These are phyloP conservation scores for Conoideocrella luteorostrata DNA, from an alignment of 2,329 filamentous ascomycete species.

Conservation along the genomic window DNA sequence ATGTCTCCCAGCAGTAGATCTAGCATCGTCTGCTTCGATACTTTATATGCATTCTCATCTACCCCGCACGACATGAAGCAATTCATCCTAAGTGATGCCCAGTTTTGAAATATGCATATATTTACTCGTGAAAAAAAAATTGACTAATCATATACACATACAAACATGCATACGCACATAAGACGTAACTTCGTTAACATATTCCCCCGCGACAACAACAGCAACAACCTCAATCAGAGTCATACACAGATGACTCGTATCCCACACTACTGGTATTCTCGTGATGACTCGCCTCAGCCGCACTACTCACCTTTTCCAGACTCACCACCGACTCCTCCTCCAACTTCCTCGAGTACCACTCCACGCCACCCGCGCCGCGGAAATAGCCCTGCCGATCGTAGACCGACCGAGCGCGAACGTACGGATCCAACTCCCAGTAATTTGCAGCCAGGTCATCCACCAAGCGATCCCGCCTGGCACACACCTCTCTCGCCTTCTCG, in stretches of 20 bases:
- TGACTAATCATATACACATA: too few species aligned
- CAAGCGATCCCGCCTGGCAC: slow-evolving; percentile 49
- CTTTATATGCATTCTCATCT: too few species aligned
- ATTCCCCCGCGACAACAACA: too few species aligned
- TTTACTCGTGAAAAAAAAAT: too few species aligned
- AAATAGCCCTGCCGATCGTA: slow-evolving; percentile 74
- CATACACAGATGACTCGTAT: slow-evolving; percentile 4
- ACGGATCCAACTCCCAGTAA: slow-evolving; percentile 83
- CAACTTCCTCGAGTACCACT: slow-evolving; percentile 48
- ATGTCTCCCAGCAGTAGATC: too few species aligned
- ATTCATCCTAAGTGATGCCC: too few species aligned
- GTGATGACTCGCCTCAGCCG: background rate
- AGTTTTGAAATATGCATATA: too few species aligned
- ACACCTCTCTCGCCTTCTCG: slow-evolving; percentile 35
- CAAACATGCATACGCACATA: too few species aligned
- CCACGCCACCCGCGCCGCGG: slow-evolving; percentile 54
- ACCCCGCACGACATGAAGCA: too few species aligned
- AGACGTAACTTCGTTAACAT: too few species aligned
- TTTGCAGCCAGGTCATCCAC: slow-evolving; percentile 57
- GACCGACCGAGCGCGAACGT: slow-evolving; percentile 64
- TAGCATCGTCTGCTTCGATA: too few species aligned
- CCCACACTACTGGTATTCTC: background rate
- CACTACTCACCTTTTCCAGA: slow-evolving; percentile 5
- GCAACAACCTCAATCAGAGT: slow-evolving; percentile 3
- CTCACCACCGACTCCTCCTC: slow-evolving; percentile 4